Evolutionary conservation across 768 basidiomycete genomes (phyloP).

Genomic region (Pholiota conissans): DNA sequence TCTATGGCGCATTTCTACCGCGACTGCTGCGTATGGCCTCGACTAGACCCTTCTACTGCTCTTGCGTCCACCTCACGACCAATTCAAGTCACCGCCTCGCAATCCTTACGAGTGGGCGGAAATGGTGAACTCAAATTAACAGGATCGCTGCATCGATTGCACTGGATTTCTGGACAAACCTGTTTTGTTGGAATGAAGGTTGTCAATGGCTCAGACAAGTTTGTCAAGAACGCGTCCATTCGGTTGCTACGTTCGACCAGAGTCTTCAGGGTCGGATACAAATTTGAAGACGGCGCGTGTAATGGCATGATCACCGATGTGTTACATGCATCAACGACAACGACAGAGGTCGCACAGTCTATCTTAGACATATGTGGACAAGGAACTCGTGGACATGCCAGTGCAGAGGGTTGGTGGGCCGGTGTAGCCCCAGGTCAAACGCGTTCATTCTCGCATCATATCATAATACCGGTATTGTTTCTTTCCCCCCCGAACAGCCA

Average conservation of each 20-base stretch:
- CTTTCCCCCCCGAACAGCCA: background rate
- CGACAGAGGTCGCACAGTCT: conserved; percentile 66
- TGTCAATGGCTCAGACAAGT: conserved; percentile 66
- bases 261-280: conserved; percentile 54
- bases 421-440: conserved; percentile 68
- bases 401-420: conserved; percentile 88
- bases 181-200: conserved; percentile 68
- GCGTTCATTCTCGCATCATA: conserved; percentile 64
- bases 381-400: conserved; percentile 66
- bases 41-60: conserved; percentile 57
- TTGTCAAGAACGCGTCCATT: conserved; percentile 64
- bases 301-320: conserved; percentile 49
- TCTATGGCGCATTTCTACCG: conserved; percentile 93
- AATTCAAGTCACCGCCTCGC: conserved; percentile 55
- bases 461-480: conserved; percentile 71
- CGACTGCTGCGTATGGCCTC: conserved; percentile 77
- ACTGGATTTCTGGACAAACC: conserved; percentile 83
- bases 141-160: conserved; percentile 65
- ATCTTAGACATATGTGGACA: conserved; percentile 66
- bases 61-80: conserved; percentile 63
- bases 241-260: conserved; percentile 66
- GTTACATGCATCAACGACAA: conserved; percentile 59
- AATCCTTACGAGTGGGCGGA: conserved; percentile 61
- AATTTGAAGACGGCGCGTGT: conserved; percentile 21
- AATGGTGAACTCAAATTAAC: conserved; percentile 63